A percentile compares a stretch with the other conserved stretches of the same genome.
phyloP scores from a whole-genome alignment of 2,329 filamentous ascomycete species.

The Escovopsis sp. region DNA sequence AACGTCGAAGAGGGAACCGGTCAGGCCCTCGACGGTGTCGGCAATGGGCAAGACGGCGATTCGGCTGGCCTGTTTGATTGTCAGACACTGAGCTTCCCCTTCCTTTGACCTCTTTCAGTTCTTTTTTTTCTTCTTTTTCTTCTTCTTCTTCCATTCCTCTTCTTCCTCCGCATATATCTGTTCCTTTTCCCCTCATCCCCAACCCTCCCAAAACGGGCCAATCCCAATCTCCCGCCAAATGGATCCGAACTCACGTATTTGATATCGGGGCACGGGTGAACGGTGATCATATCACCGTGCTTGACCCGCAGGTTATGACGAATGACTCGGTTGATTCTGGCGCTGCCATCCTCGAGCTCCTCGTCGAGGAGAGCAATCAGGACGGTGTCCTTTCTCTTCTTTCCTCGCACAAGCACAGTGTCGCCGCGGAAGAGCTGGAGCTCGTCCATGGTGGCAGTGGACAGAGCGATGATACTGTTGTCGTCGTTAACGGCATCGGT shows the following conservation, averaged over 20 bases:
- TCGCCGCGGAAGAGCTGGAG: slow-evolving; percentile 98
- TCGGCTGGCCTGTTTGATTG: slow-evolving; percentile 65
- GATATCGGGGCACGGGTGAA: slow-evolving; percentile 96
- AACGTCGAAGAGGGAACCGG: slow-evolving; percentile 94
- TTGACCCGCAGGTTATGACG: slow-evolving; percentile 97
- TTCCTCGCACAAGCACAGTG: slow-evolving; percentile 94
- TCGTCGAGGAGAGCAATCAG: slow-evolving; percentile 95
- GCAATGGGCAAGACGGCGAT: slow-evolving; percentile 97
- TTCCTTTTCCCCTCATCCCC: neutral
- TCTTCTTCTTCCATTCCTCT: too few relatives aligned
- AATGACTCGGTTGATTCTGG: slow-evolving; percentile 95
- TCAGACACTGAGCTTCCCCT: neutral
- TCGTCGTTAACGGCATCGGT: slow-evolving; percentile 98
- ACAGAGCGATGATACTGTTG: slow-evolving; percentile 97
- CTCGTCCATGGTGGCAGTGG: slow-evolving; percentile 97
- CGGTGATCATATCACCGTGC: slow-evolving; percentile 94
- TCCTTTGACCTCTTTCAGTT: too few relatives aligned
- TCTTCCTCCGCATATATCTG: too few relatives aligned
- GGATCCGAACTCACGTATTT: slow-evolving; percentile 73
- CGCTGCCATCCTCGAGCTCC: slow-evolving; percentile 92
- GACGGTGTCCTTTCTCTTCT: slow-evolving; percentile 99
- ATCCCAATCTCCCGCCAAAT: too few relatives aligned
- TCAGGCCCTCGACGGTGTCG: slow-evolving; percentile 94
- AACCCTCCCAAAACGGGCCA: too few relatives aligned
- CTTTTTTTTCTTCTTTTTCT: too few relatives aligned